phyloP scores from a whole-genome alignment of 2,329 filamentous ascomycete genomes.

The Leptographium wingfieldii region DNA sequence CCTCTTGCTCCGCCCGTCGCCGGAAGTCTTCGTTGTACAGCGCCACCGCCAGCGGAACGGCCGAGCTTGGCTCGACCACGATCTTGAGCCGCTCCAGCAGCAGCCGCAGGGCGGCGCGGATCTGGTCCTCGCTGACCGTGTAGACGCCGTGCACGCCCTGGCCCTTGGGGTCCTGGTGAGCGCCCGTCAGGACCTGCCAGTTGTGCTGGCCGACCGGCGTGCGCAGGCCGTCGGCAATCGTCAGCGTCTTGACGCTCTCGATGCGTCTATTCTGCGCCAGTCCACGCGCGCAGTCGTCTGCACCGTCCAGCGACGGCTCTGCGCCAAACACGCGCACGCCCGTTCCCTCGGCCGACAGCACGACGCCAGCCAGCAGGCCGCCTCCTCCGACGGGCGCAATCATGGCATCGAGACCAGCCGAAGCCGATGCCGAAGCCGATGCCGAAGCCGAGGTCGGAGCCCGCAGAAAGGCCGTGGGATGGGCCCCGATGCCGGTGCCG shows the following conservation, averaged over 20 bases:
- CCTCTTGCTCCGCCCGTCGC: constrained; percentile 54
- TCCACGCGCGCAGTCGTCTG: constrained; percentile 68
- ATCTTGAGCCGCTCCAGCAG: constrained; percentile 83
- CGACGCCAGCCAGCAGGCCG: constrained; percentile 74
- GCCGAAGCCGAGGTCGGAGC: constrained; percentile 1
- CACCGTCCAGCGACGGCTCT: constrained; percentile 72
- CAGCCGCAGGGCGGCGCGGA: constrained; percentile 60
- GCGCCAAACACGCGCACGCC: constrained; percentile 71
- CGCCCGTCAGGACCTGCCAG: constrained; percentile 58
- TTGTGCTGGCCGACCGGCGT: constrained; percentile 68
- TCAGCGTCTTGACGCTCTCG: constrained; percentile 57
- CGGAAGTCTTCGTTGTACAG: constrained; percentile 81
- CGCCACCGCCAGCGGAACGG: constrained; percentile 70
- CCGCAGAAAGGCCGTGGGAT: constrained; percentile 5
- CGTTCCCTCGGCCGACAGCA: constrained; percentile 61
- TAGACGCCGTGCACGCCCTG: constrained; percentile 58
- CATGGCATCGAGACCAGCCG: constrained; percentile 48
- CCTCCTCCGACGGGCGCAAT: constrained; percentile 81
- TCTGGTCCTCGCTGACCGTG: constrained; percentile 70
- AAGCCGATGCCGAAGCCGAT: constrained; percentile 9
- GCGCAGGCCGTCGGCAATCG: constrained; percentile 78
- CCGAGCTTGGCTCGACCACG: constrained; percentile 78
- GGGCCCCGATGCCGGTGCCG: not conserved
- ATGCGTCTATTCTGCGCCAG: constrained; percentile 53
- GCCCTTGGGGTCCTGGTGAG: constrained; percentile 24